Evolutionary conservation across 192 early-diverging fungal species (phyloP), one percentile per base, ranked within the genome.

Genomic region (Coemansia sp.): DNA sequence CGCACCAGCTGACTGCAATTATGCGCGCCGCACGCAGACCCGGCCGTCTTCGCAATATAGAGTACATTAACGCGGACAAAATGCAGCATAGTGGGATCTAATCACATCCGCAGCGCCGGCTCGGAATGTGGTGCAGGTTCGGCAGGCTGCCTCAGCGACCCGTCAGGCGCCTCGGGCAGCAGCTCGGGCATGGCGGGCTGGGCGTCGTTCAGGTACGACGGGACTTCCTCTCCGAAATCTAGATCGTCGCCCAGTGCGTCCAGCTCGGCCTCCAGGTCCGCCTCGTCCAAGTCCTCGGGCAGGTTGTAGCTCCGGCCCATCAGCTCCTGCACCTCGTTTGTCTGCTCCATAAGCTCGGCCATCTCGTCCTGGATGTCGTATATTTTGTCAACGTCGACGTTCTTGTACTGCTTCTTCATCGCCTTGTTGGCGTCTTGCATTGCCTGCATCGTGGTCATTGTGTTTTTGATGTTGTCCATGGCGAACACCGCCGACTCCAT

Each of bases 261-360:
- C 75, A 99, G 67, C 81, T 99, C 97, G 19, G 97, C 97, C 79
- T 95, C 97, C 40, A 99, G 66, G 44, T 99, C 97, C n/a, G 83
- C 85, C 49, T 99, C 97, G 47, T 99, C 93, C 42, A 99, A 74
- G 32, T 93, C 97, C 30, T 97, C 95, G 5, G 96, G 96, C 10
- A 97, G 64, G 15, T 86, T 87, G 79, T 98, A 98, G 17, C 89
- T 87, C 40, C 94, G 71, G 11, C 90, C 91, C 61, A 99, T 76
- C 27, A 90, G 79, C 79, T 99, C 95, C 75, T 99, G 97, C 31
- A 99, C 81, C 59, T 99, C 97, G 73, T 93, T 96, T 8, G 95
- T 92, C 64, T 92, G 90, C 45, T 95, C 97, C 78, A 99, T 66
- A 50, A 98, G 75, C 54, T 99, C 97, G 41, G 94, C 91, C 91